Base-by-base conservation (phyloP, 371 early-diverging fungal species). In the Dipsacomyces acuminosporus region DNA sequence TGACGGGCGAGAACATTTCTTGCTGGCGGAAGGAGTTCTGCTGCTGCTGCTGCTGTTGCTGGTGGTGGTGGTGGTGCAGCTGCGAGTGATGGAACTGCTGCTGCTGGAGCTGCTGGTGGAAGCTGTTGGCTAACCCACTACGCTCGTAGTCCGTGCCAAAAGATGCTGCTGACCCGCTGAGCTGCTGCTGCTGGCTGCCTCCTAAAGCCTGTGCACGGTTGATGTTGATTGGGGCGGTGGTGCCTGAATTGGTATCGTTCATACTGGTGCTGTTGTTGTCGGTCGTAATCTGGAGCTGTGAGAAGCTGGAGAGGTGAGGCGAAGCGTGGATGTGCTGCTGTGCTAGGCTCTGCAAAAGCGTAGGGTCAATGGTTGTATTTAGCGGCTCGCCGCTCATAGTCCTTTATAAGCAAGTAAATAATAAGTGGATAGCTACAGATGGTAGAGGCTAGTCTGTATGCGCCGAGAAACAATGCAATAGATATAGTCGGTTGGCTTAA, bases 301-400 rank as follows among this genome's bases (percentile, higher is more conserved):
- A 64, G 54, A 59, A 63, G 51, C 64, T 35, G 13, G 59, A 52
- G 19, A 64, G 64, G 56, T 64, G 70, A 17, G 54, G 26, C 13
- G 70, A 42, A 11, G 64, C 51, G 42, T 55, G 17, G 45, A 45
- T 42, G 51, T 59, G 63, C 56, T 61, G 57, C 40, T 67, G 54
- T 14, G 67, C 62, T 51, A 67, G 67, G 34, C 61, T 54, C 62
- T 67, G 67, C 54, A 67, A 47, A 49, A 67, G 48, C 58, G 61
- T 61, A 20, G 67, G 57, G 67, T 67, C 58, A 35, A 67, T 61
- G 22, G 57, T 54, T 51, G 42, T 60, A 48, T 44, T 62, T 45
- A 46, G 58, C 67, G 61, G 67, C 67, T 50, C 57, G 42, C 67
- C 62, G 67, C 67, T 61, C 67, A 67, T 67, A 67, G 62, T 65